Evolutionary conservation across 208 protist genomes (phyloP), one percentile per base, ranked within the genome.

Genomic region (Leishmania major): DNA sequence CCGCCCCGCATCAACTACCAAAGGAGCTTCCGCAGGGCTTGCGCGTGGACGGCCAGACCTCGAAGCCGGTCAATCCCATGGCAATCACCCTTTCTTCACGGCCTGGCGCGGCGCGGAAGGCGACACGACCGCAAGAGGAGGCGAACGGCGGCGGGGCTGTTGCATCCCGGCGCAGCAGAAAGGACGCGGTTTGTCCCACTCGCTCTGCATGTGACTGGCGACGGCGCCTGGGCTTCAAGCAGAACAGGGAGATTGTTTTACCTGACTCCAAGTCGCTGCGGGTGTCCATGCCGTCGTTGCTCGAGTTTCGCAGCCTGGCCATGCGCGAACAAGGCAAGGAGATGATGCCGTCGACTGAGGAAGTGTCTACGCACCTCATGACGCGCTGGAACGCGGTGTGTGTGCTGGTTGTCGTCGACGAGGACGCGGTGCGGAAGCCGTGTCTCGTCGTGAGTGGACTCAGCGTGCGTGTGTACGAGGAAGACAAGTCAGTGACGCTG

Each of bases 271-370:
- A 67, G 67, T 77, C 79, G 0, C 84, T 82, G n/a, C 83, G 75
- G 67, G 74, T 59, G n/a, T 51, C 79, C 2, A 40, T 53, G 8
- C 60, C 74, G 31, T 31, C 84, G 73, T 40, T 67, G 15, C 57
- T 84, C 25, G 45, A 80, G 49, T 87, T 87, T 43, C 84, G 80
- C 70, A 88, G 84, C 59, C 80, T 77, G 25, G 85, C 84, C 17
- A 79, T 82, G 72, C 84, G 84, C 51, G 84, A 85, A 72, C 80
- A 75, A 43, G 80, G 80, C 5, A 67, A 73, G 49, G 84, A 88
- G 67, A 79, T 85, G 72, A 78, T 79, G 81, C 40, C 51, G 59
- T 49, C 67, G n/a, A 74, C 77, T 7, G 57, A 67, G 28, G 78
- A 88, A 53, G 75, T 82, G 2, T 78, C 72, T 25, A 45, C 77